Evolutionary conservation across 441 rosid genomes (phyloP), one percentile per base, ranked within the genome.

Genomic region (Melastoma candidum): DNA sequence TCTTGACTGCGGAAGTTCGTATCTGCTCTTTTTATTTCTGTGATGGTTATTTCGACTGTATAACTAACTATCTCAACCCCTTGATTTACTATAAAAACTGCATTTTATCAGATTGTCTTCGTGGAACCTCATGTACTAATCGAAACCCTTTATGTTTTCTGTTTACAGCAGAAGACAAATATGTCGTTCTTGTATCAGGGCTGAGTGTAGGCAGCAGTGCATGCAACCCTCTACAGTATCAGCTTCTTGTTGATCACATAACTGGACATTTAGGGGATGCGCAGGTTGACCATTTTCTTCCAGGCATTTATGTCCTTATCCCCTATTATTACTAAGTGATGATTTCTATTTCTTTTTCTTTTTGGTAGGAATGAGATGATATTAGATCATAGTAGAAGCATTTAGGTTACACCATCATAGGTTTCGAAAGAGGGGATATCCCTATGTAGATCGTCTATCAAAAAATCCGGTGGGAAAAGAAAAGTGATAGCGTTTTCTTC

Each of bases 221-320:
- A 46, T 81, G 84, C 57, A 86, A 82, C 58, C 98, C 98, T 49
- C 90, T 93, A 51, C 86, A 71, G 51, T 79, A 74, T 76, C 98
- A 88, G 81, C 96, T 88, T 76, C 87, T 93, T 63, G 82, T 93
- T 58, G 98, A 93, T 74, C 97, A 88, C 64, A 78, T 93, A 69
- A 88, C 95, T 25, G 98, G 97, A 44, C 83, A 93, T 76, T 74
- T 85, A 9, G 92, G 95, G 57, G 88, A 93, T 63, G 94, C 86
- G 56, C 66, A 82, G 95, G 98, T 88, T 72, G 52, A 48, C 43
- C 24, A 13, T 55, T 32, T 57, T 63, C 26, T 50, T 50, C 41
- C 8, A 36, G 41, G 41, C 8, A 6, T 47, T 8, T 14, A 48
- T 45, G 57, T 48, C 39, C 48, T 24, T 48, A 14, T 24, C 24